Percentiles rank a stretch among this genome's conserved stretches.
These are phyloP conservation scores for Verticillium klebahnii DNA, from an alignment of 2,329 filamentous ascomycete species.

Conservation along the genomic window DNA sequence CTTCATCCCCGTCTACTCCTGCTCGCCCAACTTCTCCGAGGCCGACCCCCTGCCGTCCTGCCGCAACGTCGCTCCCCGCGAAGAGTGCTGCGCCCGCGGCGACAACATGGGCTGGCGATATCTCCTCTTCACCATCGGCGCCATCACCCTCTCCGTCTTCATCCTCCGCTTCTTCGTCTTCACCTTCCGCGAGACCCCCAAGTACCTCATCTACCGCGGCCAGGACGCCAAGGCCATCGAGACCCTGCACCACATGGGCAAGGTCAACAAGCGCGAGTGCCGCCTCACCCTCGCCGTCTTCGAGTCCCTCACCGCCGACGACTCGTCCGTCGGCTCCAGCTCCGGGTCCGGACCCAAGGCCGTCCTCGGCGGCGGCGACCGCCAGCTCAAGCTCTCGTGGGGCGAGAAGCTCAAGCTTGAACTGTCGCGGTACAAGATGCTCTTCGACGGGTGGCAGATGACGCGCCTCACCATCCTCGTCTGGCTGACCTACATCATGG, in stretches of 20 bases:
- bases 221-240: conserved; percentile 46
- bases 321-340: conserved; percentile 11
- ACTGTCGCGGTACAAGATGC: conserved; percentile 24
- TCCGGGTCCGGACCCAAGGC: conserved; percentile 12
- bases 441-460: conserved; percentile 27
- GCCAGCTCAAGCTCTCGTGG: not conserved
- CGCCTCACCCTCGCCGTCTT: conserved; percentile 4
- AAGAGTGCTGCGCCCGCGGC: conserved; percentile 23
- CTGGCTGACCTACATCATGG: conserved; percentile 33
- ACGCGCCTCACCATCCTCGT: conserved; percentile 27
- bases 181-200: conserved; percentile 52
- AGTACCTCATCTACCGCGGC: conserved; percentile 52
- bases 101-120: conserved; percentile 59
- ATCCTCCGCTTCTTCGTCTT: conserved; percentile 50
- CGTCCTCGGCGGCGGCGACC: conserved; percentile 9
- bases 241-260: conserved; percentile 50
- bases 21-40: conserved; percentile 45
- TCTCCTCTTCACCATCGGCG: conserved; percentile 49
- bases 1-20: conserved; percentile 46
- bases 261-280: conserved; percentile 34
- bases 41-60: conserved; percentile 38
- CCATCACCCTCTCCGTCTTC: conserved; percentile 50
- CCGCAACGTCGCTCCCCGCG: conserved; percentile 19
- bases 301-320: conserved; percentile 14
- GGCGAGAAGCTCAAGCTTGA: not conserved